These are phyloP conservation scores for Mangifera indica DNA, from an alignment of 345 rosid genomes.

Conservation along the genomic window DNA sequence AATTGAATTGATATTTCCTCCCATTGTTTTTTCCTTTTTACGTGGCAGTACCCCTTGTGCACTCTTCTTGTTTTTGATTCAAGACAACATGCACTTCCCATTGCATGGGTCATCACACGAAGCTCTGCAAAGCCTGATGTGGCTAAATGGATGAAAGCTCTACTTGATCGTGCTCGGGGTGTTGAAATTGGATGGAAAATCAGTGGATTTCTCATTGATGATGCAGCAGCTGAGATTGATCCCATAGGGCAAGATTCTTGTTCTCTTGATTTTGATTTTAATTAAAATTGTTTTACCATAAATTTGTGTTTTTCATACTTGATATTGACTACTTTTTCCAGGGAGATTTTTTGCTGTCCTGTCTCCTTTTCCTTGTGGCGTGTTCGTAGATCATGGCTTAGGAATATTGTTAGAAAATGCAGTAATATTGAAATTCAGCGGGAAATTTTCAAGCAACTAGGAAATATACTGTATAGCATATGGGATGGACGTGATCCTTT, in stretches of 20 bases:
- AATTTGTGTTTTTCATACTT: slow-evolving; percentile 17
- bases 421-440: slow-evolving; percentile 62
- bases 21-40: slow-evolving; percentile 17
- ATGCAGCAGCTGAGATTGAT: slow-evolving; percentile 83
- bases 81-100: slow-evolving; percentile 90
- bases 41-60: slow-evolving; percentile 78
- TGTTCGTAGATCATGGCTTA: slow-evolving; percentile 89
- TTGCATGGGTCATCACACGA: slow-evolving; percentile 87
- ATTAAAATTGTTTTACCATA: not conserved
- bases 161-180: slow-evolving; percentile 56
- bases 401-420: slow-evolving; percentile 78
- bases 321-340: slow-evolving; percentile 33
- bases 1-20: slow-evolving; percentile 5
- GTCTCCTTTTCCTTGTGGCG: slow-evolving; percentile 87
- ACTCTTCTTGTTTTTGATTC: slow-evolving; percentile 92
- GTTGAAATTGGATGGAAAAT: slow-evolving; percentile 73
- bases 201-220: slow-evolving; percentile 79
- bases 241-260: slow-evolving; percentile 61
- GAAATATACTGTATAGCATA: slow-evolving; percentile 62
- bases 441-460: slow-evolving; percentile 74
- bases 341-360: slow-evolving; percentile 81
- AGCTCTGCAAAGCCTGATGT: slow-evolving; percentile 82
- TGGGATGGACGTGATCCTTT: slow-evolving; percentile 59
- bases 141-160: slow-evolving; percentile 82
- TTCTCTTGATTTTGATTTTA: slow-evolving; percentile 12